phyloP scores from a whole-genome alignment of 177 flowering plant genomes.

The Vitis hybrid region DNA sequence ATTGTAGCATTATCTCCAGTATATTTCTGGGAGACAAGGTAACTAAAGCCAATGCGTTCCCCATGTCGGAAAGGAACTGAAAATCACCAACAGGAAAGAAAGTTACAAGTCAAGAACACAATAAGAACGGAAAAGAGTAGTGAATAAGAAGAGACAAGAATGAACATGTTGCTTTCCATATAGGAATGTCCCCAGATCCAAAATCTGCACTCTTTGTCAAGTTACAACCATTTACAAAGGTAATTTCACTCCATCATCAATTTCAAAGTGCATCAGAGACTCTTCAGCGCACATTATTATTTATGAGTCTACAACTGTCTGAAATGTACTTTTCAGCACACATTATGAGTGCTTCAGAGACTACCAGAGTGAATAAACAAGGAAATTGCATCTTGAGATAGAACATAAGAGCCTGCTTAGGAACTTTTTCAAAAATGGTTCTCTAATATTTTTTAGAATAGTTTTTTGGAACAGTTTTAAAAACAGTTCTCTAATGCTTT shows the following conservation, averaged over 20 bases:
- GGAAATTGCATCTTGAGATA: neutral
- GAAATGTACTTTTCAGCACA: neutral
- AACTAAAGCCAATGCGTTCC: slow-evolving; percentile 91
- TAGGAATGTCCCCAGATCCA: neutral
- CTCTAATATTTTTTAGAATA: too few relatives aligned
- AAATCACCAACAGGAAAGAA: slow-evolving; percentile 7
- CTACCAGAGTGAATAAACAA: neutral
- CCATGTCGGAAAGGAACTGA: slow-evolving; percentile 94
- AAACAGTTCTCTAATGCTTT: too few relatives aligned
- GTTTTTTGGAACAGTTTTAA: too few relatives aligned
- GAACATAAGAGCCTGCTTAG: too few relatives aligned
- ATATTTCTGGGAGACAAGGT: slow-evolving; percentile 88
- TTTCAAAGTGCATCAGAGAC: neutral
- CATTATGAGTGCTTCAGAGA: neutral
- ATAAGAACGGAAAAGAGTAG: neutral
- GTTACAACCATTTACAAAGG: neutral
- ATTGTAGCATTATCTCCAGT: slow-evolving; percentile 75
- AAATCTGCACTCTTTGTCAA: neutral
- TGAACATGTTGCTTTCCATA: neutral
- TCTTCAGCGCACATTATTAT: neutral
- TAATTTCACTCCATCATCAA: too few relatives aligned
- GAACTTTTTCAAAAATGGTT: too few relatives aligned
- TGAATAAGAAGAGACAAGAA: neutral
- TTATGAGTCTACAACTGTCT: too few relatives aligned
- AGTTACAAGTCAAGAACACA: neutral